Conservation (phyloP, 306 rosid species). For the Pyrus betulifolia region DNA sequence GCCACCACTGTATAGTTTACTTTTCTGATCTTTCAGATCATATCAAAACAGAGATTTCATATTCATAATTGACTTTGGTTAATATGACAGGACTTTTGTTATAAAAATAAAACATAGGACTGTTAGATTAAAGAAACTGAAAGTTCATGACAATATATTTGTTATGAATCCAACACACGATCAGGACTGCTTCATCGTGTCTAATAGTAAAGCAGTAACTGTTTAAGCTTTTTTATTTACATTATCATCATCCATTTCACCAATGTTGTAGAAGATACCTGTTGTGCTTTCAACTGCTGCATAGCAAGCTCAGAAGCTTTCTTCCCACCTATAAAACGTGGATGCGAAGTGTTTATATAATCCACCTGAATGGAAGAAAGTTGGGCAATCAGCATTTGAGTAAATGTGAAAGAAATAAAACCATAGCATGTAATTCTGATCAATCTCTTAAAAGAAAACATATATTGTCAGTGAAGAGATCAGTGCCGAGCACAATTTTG, state of each 20-base stretch:
- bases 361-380: constrained; percentile 25
- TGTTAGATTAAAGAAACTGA: neutral
- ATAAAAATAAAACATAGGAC: neutral
- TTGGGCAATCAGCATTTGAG: neutral
- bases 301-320: constrained; percentile 36
- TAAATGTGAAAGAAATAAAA: neutral
- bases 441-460: neutral
- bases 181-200: neutral
- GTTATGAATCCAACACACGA: neutral
- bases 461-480: neutral
- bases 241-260: neutral
- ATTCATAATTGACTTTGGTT: neutral
- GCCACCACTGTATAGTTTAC: neutral
- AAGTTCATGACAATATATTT: neutral
- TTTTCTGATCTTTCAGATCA: neutral
- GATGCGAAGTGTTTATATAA: constrained; percentile 37
- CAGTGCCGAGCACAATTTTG: neutral
- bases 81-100: neutral
- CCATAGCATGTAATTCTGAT: neutral
- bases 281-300: constrained; percentile 25
- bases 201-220: neutral
- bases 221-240: neutral
- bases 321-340: constrained; percentile 37
- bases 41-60: neutral
- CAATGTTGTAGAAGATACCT: constrained; percentile 19